Base-by-base conservation (phyloP, 495 filamentous ascomycete species). In the Xeromyces bisporus region DNA sequence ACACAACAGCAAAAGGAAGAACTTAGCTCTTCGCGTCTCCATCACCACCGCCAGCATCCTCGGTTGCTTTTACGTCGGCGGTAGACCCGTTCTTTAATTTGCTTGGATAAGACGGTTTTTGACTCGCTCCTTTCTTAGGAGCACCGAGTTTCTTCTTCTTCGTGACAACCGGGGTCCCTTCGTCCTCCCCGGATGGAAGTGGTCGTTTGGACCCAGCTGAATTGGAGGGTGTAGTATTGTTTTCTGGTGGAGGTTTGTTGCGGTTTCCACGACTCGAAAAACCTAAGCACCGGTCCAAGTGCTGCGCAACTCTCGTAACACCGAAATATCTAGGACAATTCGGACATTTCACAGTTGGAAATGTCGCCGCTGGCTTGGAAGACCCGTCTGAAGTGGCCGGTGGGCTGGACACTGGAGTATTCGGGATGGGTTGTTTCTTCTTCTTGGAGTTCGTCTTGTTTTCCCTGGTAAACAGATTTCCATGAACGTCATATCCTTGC, bases 231-330 rank as follows among this genome's bases (percentile, higher is more conserved):
- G 47, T 52, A 24, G 38, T 48, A 32, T 49, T 48, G 29, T 47
- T 55, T 23, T 60, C 51, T 24, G 48, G 43, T 3, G 60, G 57
- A 1, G 58, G 56, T 31, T 55, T 58, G 28, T 60, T 62, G 32
- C 76, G 64, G 35, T 75, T 75, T 42, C 69, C 69, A 13, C 81
- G 62, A 10, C 80, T 78, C 28, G 67, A 73, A 23, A 83, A 71
- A 17, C 80, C 79, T 42, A 89, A 71, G 47, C 80, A 86, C 29
- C 79, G 75, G 23, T 80, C 77, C 55, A 89, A 62, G 53, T 89
- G 81, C 43, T 81, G 77, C 20, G 69, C 68, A 32, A 76, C 69
- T 31, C 69, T 57, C 13, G 60, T 74, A 34, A 73, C 67, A 21
- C 71, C 62, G 28, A 75, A 57, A 43, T 69, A 70, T 4, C 67